Evolutionary conservation across 208 protist species (phyloP).

Genomic region (Naegleria lovaniensis): DNA sequence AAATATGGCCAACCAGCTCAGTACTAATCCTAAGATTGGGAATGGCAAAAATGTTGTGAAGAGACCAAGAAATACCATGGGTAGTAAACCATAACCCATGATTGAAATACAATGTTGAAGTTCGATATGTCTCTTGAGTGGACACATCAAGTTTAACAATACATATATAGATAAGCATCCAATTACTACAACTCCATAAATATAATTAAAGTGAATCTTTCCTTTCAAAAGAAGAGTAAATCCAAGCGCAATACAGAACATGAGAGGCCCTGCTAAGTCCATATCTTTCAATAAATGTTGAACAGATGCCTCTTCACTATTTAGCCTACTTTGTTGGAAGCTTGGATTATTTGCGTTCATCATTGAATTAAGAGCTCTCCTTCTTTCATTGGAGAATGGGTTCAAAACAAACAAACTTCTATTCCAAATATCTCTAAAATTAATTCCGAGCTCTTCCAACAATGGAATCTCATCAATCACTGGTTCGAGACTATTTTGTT

Average conservation of each 20-base stretch:
- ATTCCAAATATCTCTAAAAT: constrained; percentile 3
- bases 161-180: constrained; percentile 28
- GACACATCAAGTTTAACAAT: constrained; percentile 29
- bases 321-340: background rate
- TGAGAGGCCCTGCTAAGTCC: constrained; percentile 21
- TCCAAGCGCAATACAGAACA: constrained; percentile 24
- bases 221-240: constrained; percentile 24
- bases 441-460: constrained; percentile 18
- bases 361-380: background rate
- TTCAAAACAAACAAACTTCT: constrained; percentile 16
- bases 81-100: constrained; percentile 24
- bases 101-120: background rate
- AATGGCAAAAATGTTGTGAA: background rate
- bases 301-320: background rate
- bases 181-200: constrained; percentile 28
- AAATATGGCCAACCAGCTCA: background rate
- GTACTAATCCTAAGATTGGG: background rate
- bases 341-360: background rate
- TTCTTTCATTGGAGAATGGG: background rate
- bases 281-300: constrained; percentile 25
- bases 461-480: constrained; percentile 13
- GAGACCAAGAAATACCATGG: constrained; percentile 11
- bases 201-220: constrained; percentile 32
- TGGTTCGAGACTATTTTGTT: constrained; percentile 1
- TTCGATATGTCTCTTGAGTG: background rate